Base-by-base conservation (phyloP, 169 alveolate species). In the Blepharisma undulans region DNA sequence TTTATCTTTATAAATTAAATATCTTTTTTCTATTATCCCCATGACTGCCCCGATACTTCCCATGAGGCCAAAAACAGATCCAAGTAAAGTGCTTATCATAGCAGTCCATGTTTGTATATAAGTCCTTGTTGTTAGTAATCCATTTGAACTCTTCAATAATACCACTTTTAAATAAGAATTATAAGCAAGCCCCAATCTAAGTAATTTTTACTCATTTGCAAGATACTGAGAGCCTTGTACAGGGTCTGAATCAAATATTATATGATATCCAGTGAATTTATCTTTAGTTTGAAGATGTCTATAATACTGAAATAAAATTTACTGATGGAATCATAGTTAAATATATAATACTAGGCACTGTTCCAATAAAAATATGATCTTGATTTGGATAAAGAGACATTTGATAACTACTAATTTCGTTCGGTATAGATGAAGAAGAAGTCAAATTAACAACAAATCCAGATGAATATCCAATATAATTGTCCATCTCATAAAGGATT, bases 51-150 rank as follows among this genome's bases (percentile, higher is more conserved):
- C n/a, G n/a, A n/a, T n/a, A n/a, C n/a, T n/a, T n/a, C n/a, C n/a
- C n/a, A n/a, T n/a, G 25, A 76, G 84, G 18, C 84, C 84, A 76
- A 76, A 76, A 76, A 76, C 84, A 76, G 84, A 76, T 76, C 84
- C 84, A 76, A 76, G 84, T 25, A 76, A 29, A 18, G 33, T 32
- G 12, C 84, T n/a, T 21, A 76, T 76, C 16, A 76, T 18, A 21
- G 25, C 18, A 76, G 25, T 21, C 84, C 16, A 76, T 18, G 33
- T 25, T 14, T 76, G 16, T 18, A 12, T 76, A 12, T 21, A 76
- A 12, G 12, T 18, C 29, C 84, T 76, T 25, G 18, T 21, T 21
- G 84, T 76, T 76, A 21, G 16, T 32, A 76, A 21, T 12, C 33
- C 84, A 18, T 14, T 76, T 76, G 18, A 18, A 76, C 84, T 25